Base-by-base conservation (phyloP, 2,329 filamentous ascomycete species). In the Colletotrichum sansevieriae region DNA sequence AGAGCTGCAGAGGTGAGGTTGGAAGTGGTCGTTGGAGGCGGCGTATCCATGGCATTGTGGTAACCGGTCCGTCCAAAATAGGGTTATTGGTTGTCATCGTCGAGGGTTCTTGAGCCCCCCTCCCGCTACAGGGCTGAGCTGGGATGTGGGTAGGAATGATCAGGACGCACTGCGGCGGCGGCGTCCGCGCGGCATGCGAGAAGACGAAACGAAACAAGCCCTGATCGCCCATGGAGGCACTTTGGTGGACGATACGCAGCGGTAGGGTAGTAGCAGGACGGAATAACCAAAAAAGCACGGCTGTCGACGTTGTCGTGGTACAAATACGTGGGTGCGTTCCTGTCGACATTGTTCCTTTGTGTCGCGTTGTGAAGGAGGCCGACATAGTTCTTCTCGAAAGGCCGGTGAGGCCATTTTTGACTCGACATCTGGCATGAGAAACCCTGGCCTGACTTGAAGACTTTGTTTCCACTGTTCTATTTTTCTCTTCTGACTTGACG, bases 371-470 rank as follows among this genome's bases (percentile, higher is more conserved):
- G 22, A 63, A 51, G 39, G 41, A 57, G 33, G 35, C 46, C 10
- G 29, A 63, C 39, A 46, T 29, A 7, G 37, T 37, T 37, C 35
- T 63, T 63, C 47, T 63, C 60, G 60, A 47, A 46, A 52, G 33
- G 35, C 18, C 51, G 49, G 55, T 43, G 60, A 33, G 39, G 54
- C 47, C 20, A 13, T 43, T 49, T 37, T 59, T 60, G 65, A 68
- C 47, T 68, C 61, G 22, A 20, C 10, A 47, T 41, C 13, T 18
- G 22, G 4, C 47, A 20, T 18, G 39, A 47, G 18, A 51, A 59
- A 55, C 43, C 60, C 41, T 37, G 11, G 20, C 12, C 65, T 51
- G 65, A 56, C 65, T 56, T 60, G 33, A 9, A 54, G 51, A 39
- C 56, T 65, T 68, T 37, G 22, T 65, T 55, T 29, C 29, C 18